Evolutionary conservation across 1,284 basidiomycete genomes (phyloP).

Genomic region (Moesziomyces globuligerus): DNA sequence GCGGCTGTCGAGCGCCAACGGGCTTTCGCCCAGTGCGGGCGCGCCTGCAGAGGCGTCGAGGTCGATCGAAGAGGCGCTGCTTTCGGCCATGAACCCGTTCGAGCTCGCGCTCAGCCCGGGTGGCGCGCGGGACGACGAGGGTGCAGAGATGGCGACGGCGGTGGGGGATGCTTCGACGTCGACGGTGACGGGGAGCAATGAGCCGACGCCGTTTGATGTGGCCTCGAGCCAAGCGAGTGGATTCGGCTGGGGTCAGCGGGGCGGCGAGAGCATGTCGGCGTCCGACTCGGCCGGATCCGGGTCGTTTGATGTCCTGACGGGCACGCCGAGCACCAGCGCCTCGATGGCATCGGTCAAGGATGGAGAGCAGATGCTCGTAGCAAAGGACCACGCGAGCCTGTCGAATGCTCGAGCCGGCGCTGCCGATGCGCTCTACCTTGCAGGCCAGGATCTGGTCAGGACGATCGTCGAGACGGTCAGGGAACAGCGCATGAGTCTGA

Average conservation of each 20-base stretch:
- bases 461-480: slow-evolving; percentile 43
- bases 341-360: slow-evolving; percentile 13
- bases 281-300: slow-evolving; percentile 19
- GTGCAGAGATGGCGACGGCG: neutral
- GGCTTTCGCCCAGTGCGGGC: slow-evolving; percentile 10
- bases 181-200: slow-evolving; percentile 41
- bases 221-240: slow-evolving; percentile 6
- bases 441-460: slow-evolving; percentile 44
- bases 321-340: slow-evolving; percentile 13
- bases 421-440: slow-evolving; percentile 20
- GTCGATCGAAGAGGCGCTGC: slow-evolving; percentile 30
- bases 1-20: slow-evolving; percentile 22
- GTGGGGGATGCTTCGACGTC: slow-evolving; percentile 27
- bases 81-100: slow-evolving; percentile 39
- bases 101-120: slow-evolving; percentile 19
- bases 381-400: slow-evolving; percentile 3
- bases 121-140: neutral
- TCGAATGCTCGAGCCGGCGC: neutral
- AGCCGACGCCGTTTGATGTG: slow-evolving; percentile 37
- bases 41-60: slow-evolving; percentile 10
- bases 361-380: slow-evolving; percentile 4
- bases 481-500: slow-evolving; percentile 65
- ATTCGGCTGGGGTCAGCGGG: neutral
- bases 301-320: neutral
- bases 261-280: slow-evolving; percentile 17